Base-by-base conservation (phyloP, 495 filamentous ascomycete species). In the Clavariopsis aquatica region DNA sequence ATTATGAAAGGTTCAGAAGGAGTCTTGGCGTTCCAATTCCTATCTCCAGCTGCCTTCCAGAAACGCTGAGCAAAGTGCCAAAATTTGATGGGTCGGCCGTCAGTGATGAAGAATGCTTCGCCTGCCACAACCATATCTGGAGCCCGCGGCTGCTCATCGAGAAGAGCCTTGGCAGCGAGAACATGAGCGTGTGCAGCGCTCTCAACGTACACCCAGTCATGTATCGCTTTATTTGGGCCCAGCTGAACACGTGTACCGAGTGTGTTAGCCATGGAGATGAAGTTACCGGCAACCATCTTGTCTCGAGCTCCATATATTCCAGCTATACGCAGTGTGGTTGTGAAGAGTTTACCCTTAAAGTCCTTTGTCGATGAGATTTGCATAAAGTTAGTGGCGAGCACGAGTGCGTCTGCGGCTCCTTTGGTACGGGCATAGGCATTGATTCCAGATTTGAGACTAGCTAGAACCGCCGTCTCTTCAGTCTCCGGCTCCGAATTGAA, bases 151-250 rank as follows among this genome's bases (percentile, higher is more conserved):
- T 34, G 15, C 10, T 19, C 20, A 1, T 43, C 5, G 2, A 61
- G 26, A 2, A 61, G 57, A 23, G 57, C 45, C 8, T 61, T 61
- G 19, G 27, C 57, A 9, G 57, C 57, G 10, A 61, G 57, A 38
- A 61, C 46, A 23, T 61, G 45, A n/a, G 57, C 57, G n/a, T 24
- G 28, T 3, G 57, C 57, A 41, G 19, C 26, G 27, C 43, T 61
- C 19, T 52, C 46, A 27, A 43, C 31, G 27, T 52, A 61, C 1
- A 61, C 31, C 57, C 57, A 61, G 19, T 61, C 57, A 27, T 52
- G 45, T 19, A 51, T 15, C 5, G 41, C 26, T 3, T 51, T 36
- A 46, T 61, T 52, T 2, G 22, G 22, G 7, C 57, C 57, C 5
- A 61, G 15, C 57, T 61, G 57, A 28, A 52, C 17, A 7, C 31